These are phyloP conservation scores for Hypoxylon trugodes DNA, from an alignment of 495 filamentous ascomycete genomes.

Conservation along the genomic window DNA sequence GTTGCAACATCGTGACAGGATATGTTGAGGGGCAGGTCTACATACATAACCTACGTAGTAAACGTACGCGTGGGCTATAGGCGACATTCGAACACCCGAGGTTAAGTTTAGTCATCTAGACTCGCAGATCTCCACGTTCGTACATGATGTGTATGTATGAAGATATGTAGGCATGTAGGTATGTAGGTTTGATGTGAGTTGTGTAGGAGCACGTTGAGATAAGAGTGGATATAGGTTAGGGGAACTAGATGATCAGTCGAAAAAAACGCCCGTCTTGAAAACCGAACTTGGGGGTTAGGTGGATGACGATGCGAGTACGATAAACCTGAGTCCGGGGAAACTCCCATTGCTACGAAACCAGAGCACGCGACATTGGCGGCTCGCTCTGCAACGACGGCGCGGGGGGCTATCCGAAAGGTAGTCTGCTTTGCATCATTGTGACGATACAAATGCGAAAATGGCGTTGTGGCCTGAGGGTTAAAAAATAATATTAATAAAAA, in stretches of 20 bases:
- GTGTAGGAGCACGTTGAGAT: slow-evolving; percentile 29
- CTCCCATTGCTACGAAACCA: slow-evolving; percentile 27
- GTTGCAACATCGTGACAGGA: slow-evolving; percentile 30
- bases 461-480: slow-evolving; percentile 27
- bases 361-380: slow-evolving; percentile 38
- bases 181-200: slow-evolving; percentile 28
- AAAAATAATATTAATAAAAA: too few relatives aligned
- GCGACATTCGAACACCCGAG: slow-evolving; percentile 22
- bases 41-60: neutral
- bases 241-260: slow-evolving; percentile 21
- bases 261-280: slow-evolving; percentile 16
- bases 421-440: slow-evolving; percentile 26
- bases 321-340: slow-evolving; percentile 42
- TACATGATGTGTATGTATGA: too few relatives aligned
- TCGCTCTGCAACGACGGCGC: slow-evolving; percentile 33
- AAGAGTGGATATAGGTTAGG: slow-evolving; percentile 26
- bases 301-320: slow-evolving; percentile 37
- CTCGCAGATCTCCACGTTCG: slow-evolving; percentile 36
- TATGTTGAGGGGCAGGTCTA: slow-evolving; percentile 18
- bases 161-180: too few relatives aligned
- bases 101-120: slow-evolving; percentile 33
- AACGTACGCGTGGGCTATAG: slow-evolving; percentile 9
- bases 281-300: slow-evolving; percentile 29
- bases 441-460: slow-evolving; percentile 29
- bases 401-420: slow-evolving; percentile 37